These are phyloP conservation scores for Chaetomiaceae sp. DNA, from an alignment of 2,329 filamentous ascomycete genomes.

Conservation along the genomic window DNA sequence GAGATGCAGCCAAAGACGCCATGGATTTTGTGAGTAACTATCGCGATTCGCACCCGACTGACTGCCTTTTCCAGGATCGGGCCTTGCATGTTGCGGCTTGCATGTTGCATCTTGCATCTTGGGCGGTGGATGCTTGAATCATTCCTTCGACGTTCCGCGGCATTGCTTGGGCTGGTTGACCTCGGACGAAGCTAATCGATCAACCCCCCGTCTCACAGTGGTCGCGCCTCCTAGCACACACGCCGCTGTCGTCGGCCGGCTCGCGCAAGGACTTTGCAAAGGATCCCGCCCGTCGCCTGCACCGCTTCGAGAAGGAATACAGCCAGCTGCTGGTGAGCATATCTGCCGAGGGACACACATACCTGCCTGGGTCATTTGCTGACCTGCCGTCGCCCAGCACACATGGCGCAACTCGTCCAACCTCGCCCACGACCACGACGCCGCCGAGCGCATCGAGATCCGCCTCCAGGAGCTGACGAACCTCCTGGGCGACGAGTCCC, in stretches of 20 bases:
- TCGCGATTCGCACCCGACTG: not conserved
- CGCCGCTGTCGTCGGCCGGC: slow-evolving; percentile 51
- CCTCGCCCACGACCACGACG: slow-evolving; percentile 54
- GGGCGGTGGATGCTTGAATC: too few species aligned
- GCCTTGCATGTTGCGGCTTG: too few species aligned
- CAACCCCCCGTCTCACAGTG: slow-evolving; percentile 41
- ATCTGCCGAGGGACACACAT: too few species aligned
- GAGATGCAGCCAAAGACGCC: slow-evolving; percentile 44
- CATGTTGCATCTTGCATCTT: too few species aligned
- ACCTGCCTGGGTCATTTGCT: too few species aligned
- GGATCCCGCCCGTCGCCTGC: slow-evolving; percentile 58
- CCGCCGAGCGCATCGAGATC: slow-evolving; percentile 58
- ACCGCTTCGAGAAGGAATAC: slow-evolving; percentile 64
- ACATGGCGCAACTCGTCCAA: slow-evolving; percentile 60
- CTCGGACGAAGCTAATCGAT: not conserved
- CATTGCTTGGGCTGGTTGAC: too few species aligned
- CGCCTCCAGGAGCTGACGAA: slow-evolving; percentile 60
- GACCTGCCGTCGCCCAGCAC: slow-evolving; percentile 34
- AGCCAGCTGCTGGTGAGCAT: slow-evolving; percentile 52
- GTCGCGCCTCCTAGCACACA: slow-evolving; percentile 62
- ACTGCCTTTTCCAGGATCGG: too few species aligned
- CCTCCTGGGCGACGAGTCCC: slow-evolving; percentile 83
- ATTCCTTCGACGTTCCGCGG: too few species aligned
- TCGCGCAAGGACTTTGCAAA: slow-evolving; percentile 56
- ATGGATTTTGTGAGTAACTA: slow-evolving; percentile 56